phyloP scores from a whole-genome alignment of 1,284 basidiomycete genomes.

The Ceratobasidium sp. region DNA sequence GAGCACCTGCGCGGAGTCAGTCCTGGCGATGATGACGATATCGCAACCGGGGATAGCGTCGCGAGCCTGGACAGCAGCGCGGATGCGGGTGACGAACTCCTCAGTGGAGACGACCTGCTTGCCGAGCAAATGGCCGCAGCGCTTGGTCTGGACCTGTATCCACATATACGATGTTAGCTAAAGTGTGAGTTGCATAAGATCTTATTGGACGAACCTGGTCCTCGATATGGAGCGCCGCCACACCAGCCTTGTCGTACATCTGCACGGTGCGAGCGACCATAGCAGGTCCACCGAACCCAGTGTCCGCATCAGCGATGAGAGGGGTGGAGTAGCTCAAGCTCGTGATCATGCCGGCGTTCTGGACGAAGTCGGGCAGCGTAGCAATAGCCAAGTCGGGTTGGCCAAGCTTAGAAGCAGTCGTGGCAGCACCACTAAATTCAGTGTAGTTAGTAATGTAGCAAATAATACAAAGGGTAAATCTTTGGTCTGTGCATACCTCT shows the following conservation, averaged over 20 bases:
- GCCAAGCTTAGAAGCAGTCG: constrained; percentile 78
- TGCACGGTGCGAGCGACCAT: constrained; percentile 81
- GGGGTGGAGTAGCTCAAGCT: constrained; percentile 55
- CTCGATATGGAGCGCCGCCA: constrained; percentile 82
- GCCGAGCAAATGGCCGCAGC: constrained; percentile 82
- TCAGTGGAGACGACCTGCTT: constrained; percentile 82
- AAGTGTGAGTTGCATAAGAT: too few species aligned
- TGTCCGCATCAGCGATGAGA: constrained; percentile 84
- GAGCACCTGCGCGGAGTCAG: constrained; percentile 80
- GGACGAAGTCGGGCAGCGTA: constrained; percentile 78
- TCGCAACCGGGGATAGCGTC: constrained; percentile 76
- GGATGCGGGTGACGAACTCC: constrained; percentile 78
- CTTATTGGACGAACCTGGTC: constrained; percentile 68
- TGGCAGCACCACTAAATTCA: constrained; percentile 69
- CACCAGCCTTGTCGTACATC: constrained; percentile 74
- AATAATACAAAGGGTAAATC: constrained; percentile 64
- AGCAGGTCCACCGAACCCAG: constrained; percentile 80
- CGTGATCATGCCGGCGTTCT: constrained; percentile 72
- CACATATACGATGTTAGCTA: constrained; percentile 67
- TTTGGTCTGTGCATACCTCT: constrained; percentile 77
- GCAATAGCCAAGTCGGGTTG: constrained; percentile 83
- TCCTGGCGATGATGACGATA: constrained; percentile 82
- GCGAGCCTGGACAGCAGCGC: constrained; percentile 77
- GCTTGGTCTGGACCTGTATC: constrained; percentile 78
- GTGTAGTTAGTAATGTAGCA: background rate